Base-by-base conservation (phyloP, 2,329 filamentous ascomycete species). In the Cladosporium sp. region DNA sequence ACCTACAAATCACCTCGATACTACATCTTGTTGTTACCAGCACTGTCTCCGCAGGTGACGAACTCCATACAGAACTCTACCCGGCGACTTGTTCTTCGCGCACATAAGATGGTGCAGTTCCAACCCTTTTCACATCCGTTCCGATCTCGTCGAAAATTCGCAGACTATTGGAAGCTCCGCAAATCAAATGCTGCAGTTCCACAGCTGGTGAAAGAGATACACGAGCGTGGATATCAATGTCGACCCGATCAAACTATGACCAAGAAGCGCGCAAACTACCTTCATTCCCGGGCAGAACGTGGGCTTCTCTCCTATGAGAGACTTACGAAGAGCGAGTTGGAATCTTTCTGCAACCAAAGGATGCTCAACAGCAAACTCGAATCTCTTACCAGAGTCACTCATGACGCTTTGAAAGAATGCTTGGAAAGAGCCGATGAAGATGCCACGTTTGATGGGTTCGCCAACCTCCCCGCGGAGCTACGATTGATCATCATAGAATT, bases 111-210 rank as follows among this genome's bases (percentile, higher is more conserved):
- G n/a, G n/a, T n/a, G n/a, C n/a, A n/a, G n/a, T n/a, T n/a, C n/a
- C n/a, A n/a, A n/a, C n/a, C n/a, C n/a, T n/a, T n/a, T n/a, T n/a
- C n/a, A n/a, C n/a, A n/a, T n/a, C n/a, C n/a, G n/a, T n/a, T n/a
- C n/a, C n/a, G n/a, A n/a, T n/a, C n/a, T n/a, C n/a, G n/a, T n/a
- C n/a, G n/a, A n/a, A n/a, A n/a, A n/a, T n/a, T n/a, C n/a, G n/a
- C n/a, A n/a, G n/a, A n/a, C 7, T 42, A 49, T 4, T 49, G 45
- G 45, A 49, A 40, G 18, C 11, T 32, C 9, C 37, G 37, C 4
- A n/a, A 13, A 5, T 9, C 7, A 20, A 2, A 3, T 13, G 6
- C 15, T 4, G 6, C 13, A 38, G 3, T 24, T 19, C 11, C 24
- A 40, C 18, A 12, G 13, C 24, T 1, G 20, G 5, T 40, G 11